phyloP scores from a whole-genome alignment of 2,329 filamentous ascomycete genomes.

The Cytospora leucostoma region DNA sequence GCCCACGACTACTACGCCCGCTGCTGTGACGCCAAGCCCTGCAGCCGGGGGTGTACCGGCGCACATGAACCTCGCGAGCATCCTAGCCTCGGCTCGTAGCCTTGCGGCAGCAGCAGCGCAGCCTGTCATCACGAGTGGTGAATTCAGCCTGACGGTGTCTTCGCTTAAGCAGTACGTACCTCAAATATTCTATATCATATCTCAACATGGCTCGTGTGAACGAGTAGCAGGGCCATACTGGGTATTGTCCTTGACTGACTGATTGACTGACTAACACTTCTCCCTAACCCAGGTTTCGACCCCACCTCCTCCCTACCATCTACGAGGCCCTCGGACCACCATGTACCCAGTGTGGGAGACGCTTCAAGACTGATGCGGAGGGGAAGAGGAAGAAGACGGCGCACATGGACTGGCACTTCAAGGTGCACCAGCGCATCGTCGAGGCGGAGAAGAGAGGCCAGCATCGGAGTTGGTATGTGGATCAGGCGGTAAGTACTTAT shows the following conservation, averaged over 20 bases:
- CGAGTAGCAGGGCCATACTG: too few relatives aligned
- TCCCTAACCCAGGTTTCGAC: conserved; percentile 68
- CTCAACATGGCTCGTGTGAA: neutral
- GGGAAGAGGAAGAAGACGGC: conserved; percentile 84
- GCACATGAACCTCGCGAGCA: conserved; percentile 36
- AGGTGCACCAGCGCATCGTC: conserved; percentile 83
- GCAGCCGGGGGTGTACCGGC: conserved; percentile 4
- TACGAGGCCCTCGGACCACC: conserved; percentile 83
- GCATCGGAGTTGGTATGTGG: conserved; percentile 92
- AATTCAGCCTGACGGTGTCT: conserved; percentile 62
- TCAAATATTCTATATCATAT: neutral
- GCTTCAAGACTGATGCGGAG: conserved; percentile 75
- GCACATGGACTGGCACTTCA: conserved; percentile 98
- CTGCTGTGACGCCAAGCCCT: conserved; percentile 5
- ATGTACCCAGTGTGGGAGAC: conserved; percentile 87
- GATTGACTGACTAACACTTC: conserved; percentile 15
- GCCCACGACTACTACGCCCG: conserved; percentile 34
- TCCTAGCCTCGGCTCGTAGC: conserved; percentile 32
- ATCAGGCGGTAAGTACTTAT: conserved; percentile 68
- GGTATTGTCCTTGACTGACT: conserved; percentile 3
- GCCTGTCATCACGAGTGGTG: conserved; percentile 31
- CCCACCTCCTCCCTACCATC: conserved; percentile 70
- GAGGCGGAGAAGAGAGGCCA: conserved; percentile 85
- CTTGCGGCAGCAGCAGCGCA: conserved; percentile 27
- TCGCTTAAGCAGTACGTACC: conserved; percentile 72